These are phyloP conservation scores for Aspergillus sojae DNA, from an alignment of 2,329 filamentous ascomycete genomes.

Conservation along the genomic window DNA sequence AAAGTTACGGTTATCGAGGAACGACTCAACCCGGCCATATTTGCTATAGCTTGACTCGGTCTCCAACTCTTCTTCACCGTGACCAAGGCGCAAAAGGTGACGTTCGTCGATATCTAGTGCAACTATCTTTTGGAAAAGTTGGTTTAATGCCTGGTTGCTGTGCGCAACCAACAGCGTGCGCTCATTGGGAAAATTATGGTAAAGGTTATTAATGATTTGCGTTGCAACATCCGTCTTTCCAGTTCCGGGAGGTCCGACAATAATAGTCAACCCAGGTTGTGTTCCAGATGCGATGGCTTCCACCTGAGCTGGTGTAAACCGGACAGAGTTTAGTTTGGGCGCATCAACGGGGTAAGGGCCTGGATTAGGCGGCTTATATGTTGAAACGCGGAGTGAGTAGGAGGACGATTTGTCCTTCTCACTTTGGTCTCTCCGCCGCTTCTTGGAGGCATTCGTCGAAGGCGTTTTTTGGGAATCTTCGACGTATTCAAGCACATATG, in stretches of 20 bases:
- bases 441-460: constrained; percentile 71
- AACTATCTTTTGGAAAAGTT: constrained; percentile 97
- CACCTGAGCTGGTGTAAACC: constrained; percentile 88
- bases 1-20: constrained; percentile 80
- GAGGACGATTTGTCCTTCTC: constrained; percentile 66
- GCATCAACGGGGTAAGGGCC: constrained; percentile 87
- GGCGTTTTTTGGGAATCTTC: constrained; percentile 56
- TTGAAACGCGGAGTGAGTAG: constrained; percentile 77
- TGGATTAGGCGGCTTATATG: constrained; percentile 84
- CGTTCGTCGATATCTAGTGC: constrained; percentile 93
- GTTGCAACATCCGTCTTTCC: constrained; percentile 99
- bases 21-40: constrained; percentile 90
- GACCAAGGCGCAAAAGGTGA: constrained; percentile 87
- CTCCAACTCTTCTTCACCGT: constrained; percentile 91
- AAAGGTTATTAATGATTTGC: constrained; percentile 98
- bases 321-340: constrained; percentile 78
- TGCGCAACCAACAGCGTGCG: constrained; percentile 91
- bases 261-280: constrained; percentile 89
- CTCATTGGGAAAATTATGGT: constrained; percentile 94
- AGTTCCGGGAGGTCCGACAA: constrained; percentile 93
- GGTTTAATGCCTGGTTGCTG: constrained; percentile 96
- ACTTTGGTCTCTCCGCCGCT: constrained; percentile 76
- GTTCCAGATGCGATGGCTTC: constrained; percentile 92
- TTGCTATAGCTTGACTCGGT: constrained; percentile 90
- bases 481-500: constrained; percentile 77